Evolutionary conservation across 2,329 filamentous ascomycete species (phyloP), one percentile per base, ranked within the genome.

Genomic region (Apiospora aurea): DNA sequence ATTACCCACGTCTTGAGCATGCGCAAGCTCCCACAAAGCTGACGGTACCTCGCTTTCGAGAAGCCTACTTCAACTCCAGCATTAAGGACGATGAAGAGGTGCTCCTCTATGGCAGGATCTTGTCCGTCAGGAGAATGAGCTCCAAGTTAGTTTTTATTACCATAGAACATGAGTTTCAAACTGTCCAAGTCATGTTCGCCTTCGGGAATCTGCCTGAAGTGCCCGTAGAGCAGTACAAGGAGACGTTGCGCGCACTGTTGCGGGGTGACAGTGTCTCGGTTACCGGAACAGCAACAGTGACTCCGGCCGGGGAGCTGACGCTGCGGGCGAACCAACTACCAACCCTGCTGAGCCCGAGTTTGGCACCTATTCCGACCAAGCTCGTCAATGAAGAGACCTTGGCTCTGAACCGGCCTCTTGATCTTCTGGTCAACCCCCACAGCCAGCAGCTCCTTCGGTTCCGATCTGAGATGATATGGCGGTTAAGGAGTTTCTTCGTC

Each of bases 111-210:
- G 79, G 79, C 29, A 76, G 79, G 43, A 71, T 81, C 75, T 77
- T 78, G 79, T 75, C 77, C 53, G 61, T 78, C 41, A 78, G 78
- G 70, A 77, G 76, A 14, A 71, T 74, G 29, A 92, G 95, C 75
- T 91, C 90, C 76, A 94, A 93, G 82, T 90, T 99, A 76, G 86
- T 94, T 74, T 99, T 99, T 81, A 81, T 98, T 75, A 93, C 96
- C 82, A 84, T 98, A 69, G 86, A 91, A 76, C 91, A 94, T 80
- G 90, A 94, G 79, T 92, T 91, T 72, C 84, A 90, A 76, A 89
- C 87, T 75, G 82, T 97, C 46, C 96, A 99, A 83, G 87, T 92
- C 73, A 90, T 97, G 84, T 88, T 93, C 81, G 93, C 93, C 81
- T 86, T 91, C 76, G 86, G 86, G 72, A 88, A 86, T 73, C 75